These are phyloP conservation scores for Clavispora santaluciae DNA, from an alignment of 805 yeast species.

Conservation along the genomic window DNA sequence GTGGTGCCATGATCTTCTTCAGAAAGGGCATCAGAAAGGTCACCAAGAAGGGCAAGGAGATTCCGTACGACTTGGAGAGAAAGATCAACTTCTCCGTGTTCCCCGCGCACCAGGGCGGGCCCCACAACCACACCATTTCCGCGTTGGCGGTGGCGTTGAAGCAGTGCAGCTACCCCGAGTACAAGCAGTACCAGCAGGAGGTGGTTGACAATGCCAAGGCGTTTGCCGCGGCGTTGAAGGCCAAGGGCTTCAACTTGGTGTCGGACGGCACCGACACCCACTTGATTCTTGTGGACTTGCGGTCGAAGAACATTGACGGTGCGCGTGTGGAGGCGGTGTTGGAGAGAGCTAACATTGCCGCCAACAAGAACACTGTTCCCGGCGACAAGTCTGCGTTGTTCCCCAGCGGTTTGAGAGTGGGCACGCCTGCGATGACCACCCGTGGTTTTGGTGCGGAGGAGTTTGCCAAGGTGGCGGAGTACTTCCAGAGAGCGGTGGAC, in stretches of 20 bases:
- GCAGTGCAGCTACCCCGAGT: constrained; percentile 87
- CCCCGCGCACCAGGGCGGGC: constrained; percentile 99
- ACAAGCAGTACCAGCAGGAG: constrained; percentile 75
- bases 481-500: constrained; percentile 73
- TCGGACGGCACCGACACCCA: constrained; percentile 95
- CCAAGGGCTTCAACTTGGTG: constrained; percentile 71
- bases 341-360: constrained; percentile 88
- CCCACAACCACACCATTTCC: constrained; percentile 96
- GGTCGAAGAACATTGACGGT: constrained; percentile 82
- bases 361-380: constrained; percentile 94
- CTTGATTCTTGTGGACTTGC: constrained; percentile 78
- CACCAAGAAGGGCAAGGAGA: constrained; percentile 81
- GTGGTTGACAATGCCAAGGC: constrained; percentile 78
- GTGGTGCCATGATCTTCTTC: constrained; percentile 97
- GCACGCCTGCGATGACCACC: constrained; percentile 98
- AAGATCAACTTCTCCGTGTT: constrained; percentile 94
- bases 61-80: constrained; percentile 80
- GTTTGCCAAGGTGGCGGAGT: constrained; percentile 73
- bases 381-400: constrained; percentile 94
- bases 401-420: constrained; percentile 95
- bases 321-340: constrained; percentile 90
- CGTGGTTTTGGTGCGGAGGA: constrained; percentile 82
- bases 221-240: constrained; percentile 63
- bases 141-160: constrained; percentile 94
- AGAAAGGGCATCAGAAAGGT: constrained; percentile 88